Evolutionary conservation across 1,284 basidiomycete genomes (phyloP).

Genomic region (Exobasidium cylindrosporum): DNA sequence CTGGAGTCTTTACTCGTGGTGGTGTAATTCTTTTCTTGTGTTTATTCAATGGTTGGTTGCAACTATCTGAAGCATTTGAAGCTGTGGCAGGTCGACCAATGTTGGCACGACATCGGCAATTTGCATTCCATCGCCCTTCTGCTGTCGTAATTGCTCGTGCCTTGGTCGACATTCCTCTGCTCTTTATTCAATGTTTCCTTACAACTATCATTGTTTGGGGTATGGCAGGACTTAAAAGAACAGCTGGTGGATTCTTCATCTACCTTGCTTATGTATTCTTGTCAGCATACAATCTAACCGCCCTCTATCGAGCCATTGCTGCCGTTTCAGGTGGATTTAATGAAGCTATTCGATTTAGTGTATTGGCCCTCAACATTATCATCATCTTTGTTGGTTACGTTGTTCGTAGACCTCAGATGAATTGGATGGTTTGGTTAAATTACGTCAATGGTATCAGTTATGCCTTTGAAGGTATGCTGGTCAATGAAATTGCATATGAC

Average conservation of each 20-base stretch:
- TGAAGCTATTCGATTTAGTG: slow-evolving; percentile 62
- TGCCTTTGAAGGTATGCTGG: slow-evolving; percentile 62
- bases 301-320: slow-evolving; percentile 55
- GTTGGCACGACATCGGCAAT: slow-evolving; percentile 62
- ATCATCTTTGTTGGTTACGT: slow-evolving; percentile 68
- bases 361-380: slow-evolving; percentile 65
- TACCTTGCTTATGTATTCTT: slow-evolving; percentile 42
- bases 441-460: slow-evolving; percentile 59
- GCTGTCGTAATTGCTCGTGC: slow-evolving; percentile 65
- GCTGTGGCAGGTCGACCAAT: slow-evolving; percentile 69
- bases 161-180: slow-evolving; percentile 69
- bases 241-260: slow-evolving; percentile 56
- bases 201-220: slow-evolving; percentile 68
- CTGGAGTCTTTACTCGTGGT: slow-evolving; percentile 31
- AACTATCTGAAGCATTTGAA: slow-evolving; percentile 65
- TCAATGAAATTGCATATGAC: slow-evolving; percentile 60
- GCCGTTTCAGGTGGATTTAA: slow-evolving; percentile 60
- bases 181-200: slow-evolving; percentile 60
- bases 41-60: slow-evolving; percentile 48
- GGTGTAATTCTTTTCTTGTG: slow-evolving; percentile 47
- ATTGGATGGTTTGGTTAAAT: slow-evolving; percentile 56
- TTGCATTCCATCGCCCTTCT: slow-evolving; percentile 57
- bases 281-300: slow-evolving; percentile 26
- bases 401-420: slow-evolving; percentile 60
- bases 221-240: slow-evolving; percentile 63